Base-by-base conservation (phyloP, 129 eudicot genomes). In the Mikania micrantha region DNA sequence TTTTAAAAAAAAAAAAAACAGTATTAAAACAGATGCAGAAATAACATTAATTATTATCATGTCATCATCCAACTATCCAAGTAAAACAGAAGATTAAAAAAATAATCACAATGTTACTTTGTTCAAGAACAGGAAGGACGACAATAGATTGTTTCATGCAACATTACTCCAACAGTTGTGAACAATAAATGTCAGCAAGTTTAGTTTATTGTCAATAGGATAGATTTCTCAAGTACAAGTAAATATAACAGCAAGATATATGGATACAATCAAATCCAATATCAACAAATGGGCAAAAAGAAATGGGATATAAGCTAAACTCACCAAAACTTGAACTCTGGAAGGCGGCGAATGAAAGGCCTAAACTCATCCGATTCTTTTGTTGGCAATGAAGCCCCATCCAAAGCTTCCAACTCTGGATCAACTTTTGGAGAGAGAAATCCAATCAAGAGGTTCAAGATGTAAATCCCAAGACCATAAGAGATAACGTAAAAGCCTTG, bases 311-410 rank as follows among this genome's bases (percentile, higher is more conserved):
- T 24, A 31, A 13, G 60, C 3, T 58, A 78, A 40, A 48, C 63
- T 79, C 62, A 83, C 88, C 88, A 83, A 59, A 83, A 73, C 76
- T 77, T 73, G 42, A 83, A 83, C 70, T 83, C 88, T 1, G 88
- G 82, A 21, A 75, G 67, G 1, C 82, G 82, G 27, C 88, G 76
- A 16, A 75, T 80, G 66, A 83, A 83, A 61, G 88, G 88, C 78
- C 71, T 79, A 60, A 76, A 79, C 42, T 83, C 88, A 58, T 79
- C 84, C 0, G 82, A 60, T 8, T 50, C 88, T 70, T 79, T 83
- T 21, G 74, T 76, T 7, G 88, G 88, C 16, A 77, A 50, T 2
- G 74, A 71, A 36, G 76, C 67, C 11, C 87, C 87, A 32, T 82
- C 87, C 54, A 69, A 62, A 67, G 75, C 78, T 74, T 82, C 87